Conservation (phyloP, 2,329 filamentous ascomycete genomes). For the Ceratocystis harringtonii region DNA sequence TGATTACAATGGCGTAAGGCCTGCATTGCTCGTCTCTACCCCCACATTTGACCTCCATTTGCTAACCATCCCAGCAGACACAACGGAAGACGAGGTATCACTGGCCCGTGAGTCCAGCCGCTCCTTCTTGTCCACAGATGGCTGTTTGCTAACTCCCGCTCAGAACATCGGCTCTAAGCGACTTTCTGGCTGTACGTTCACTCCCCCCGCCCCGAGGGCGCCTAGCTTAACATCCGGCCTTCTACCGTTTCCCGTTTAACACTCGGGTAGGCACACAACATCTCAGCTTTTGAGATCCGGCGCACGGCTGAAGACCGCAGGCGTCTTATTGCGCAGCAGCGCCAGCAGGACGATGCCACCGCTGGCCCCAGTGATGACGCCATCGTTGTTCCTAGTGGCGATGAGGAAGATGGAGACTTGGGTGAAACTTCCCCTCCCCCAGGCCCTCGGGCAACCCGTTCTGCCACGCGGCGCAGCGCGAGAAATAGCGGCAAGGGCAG, state of each 20-base stretch:
- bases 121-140: constrained; percentile 36
- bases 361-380: background rate
- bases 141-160: constrained; percentile 3
- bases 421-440: background rate
- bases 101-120: constrained; percentile 26
- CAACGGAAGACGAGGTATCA: constrained; percentile 7
- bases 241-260: background rate
- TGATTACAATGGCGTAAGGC: background rate
- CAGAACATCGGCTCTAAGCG: constrained; percentile 38
- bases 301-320: constrained; percentile 35
- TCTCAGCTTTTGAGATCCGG: constrained; percentile 44
- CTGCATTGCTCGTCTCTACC: background rate
- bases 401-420: background rate
- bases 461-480: background rate
- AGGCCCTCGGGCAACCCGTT: background rate
- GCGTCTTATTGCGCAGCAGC: constrained; percentile 24
- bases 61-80: background rate
- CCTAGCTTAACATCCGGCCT: too few relatives aligned
- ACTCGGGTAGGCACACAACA: constrained; percentile 47
- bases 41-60: background rate
- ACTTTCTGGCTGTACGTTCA: constrained; percentile 34
- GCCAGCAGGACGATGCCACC: constrained; percentile 18
- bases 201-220: background rate
- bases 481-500: constrained; percentile 1
- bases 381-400: background rate